A percentile compares a stretch with the other conserved stretches of the same genome.
Conservation (phyloP, 2,329 filamentous ascomycete genomes). For the Calonectria honghensis region DNA sequence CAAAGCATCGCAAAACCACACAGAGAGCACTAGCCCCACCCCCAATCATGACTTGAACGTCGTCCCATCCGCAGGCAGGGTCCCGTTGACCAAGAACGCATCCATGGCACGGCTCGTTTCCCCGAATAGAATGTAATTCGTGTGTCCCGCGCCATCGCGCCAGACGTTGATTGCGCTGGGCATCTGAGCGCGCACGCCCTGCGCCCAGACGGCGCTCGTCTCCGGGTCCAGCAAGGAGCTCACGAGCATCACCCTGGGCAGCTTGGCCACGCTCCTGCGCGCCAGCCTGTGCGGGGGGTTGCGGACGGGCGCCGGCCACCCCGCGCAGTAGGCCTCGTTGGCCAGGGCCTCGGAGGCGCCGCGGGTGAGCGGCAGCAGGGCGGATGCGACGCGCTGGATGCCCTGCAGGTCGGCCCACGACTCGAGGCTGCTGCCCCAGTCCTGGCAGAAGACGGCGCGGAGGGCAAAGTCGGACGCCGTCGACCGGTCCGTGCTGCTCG, state of each 20-base stretch:
- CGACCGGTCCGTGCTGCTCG: not conserved
- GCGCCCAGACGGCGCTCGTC: conserved; percentile 47
- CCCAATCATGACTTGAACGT: conserved; percentile 42
- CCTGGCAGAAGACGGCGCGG: conserved; percentile 51
- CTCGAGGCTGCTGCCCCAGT: conserved; percentile 46
- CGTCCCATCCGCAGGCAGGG: conserved; percentile 49
- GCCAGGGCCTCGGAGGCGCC: conserved; percentile 45
- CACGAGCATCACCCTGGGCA: conserved; percentile 45
- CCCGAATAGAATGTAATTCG: conserved; percentile 45
- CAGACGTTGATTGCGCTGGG: conserved; percentile 48
- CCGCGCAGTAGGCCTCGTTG: conserved; percentile 45
- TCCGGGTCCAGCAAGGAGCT: conserved; percentile 49
- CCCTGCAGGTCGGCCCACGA: conserved; percentile 42
- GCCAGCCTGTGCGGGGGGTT: conserved; percentile 44
- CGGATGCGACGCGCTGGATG: conserved; percentile 33
- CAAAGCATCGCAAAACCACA: not conserved
- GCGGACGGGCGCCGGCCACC: conserved; percentile 48
- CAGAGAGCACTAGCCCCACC: not conserved
- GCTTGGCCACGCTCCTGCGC: not conserved
- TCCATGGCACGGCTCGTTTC: conserved; percentile 51
- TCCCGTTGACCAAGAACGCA: conserved; percentile 45
- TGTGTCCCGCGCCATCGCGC: conserved; percentile 52
- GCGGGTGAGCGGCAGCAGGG: conserved; percentile 45
- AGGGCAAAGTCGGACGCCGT: conserved; percentile 35
- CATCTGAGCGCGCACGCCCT: conserved; percentile 48